Base-by-base conservation (phyloP, 1,284 basidiomycete species). In the Rhizopogon parksii region DNA sequence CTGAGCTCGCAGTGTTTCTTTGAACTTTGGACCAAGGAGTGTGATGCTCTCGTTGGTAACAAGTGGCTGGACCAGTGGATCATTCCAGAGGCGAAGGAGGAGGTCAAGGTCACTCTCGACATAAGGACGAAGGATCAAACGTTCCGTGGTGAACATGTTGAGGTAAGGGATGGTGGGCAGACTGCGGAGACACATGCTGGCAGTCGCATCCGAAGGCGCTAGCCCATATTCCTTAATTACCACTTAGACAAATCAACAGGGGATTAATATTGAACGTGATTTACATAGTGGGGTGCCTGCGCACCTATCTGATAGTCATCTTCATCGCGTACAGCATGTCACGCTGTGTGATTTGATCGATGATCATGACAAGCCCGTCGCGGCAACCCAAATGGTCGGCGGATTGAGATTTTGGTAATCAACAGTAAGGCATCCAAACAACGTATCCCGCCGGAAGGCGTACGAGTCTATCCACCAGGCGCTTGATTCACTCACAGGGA, bases 31-130 rank as follows among this genome's bases (percentile, higher is more conserved):
- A 24, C 55, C 59, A 27, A 52, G 57, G 4, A 69, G 62, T 4
- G 62, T 56, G 43, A 63, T 49, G 9, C 61, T 62, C 43, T 61
- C 61, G 12, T 60, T 63, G 36, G 64, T 64, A 51, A 68, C 51
- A 40, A 64, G 57, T 14, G 58, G 54, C 35, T 60, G 67, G 39
- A 75, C 62, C 46, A 57, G 59, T 19, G 63, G 64, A 36, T 73
- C 64, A 40, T 61, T 69, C 59, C 66, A 65, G 47, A 75, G 59
- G 19, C 19, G 49, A 6, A 63, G 45, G 24, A 74, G 56, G 38
- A 61, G 59, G 30, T 67, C 60, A 32, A 68, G 57, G 52, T 75
- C 73, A 36, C 59, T 57, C 14, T 70, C 61, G 50, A 60, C 40
- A 54, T 56, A 58, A 6, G 67, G 52, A 14, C 65, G 68, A 14